These are phyloP conservation scores for Pogostemon cablin DNA, from an alignment of 257 asterid genomes.

Conservation along the genomic window DNA sequence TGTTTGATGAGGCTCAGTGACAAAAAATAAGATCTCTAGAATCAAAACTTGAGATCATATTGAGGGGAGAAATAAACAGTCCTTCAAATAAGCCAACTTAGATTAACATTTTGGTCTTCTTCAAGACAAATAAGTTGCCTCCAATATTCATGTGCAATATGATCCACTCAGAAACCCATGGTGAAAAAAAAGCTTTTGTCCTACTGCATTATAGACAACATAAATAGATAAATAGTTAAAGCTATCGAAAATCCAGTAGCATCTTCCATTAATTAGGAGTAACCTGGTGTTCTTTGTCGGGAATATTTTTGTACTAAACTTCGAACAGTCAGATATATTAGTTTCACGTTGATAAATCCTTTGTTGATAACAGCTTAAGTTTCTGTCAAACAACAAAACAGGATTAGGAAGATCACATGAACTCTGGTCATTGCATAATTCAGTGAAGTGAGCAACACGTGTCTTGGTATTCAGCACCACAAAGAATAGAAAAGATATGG, in stretches of 20 bases:
- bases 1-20: constrained; percentile 16
- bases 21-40: neutral
- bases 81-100: constrained; percentile 14
- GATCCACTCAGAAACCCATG: constrained; percentile 15
- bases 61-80: neutral
- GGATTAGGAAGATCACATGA: neutral
- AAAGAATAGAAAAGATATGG: too few relatives aligned
- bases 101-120: constrained; percentile 21
- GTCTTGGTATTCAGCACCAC: too few relatives aligned
- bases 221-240: neutral
- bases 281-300: constrained; percentile 33
- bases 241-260: neutral
- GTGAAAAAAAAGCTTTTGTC: neutral
- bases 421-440: neutral
- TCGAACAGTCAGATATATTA: constrained; percentile 39
- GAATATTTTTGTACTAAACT: constrained; percentile 20
- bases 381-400: constrained; percentile 57
- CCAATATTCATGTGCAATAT: constrained; percentile 17
- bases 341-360: constrained; percentile 49
- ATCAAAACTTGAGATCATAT: constrained; percentile 26
- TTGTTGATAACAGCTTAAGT: constrained; percentile 74
- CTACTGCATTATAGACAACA: constrained; percentile 22
- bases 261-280: constrained; percentile 19
- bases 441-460: too few relatives aligned
- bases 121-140: constrained; percentile 3